Base-by-base conservation (phyloP, 1,284 basidiomycete species). In the Fomes fomentarius region DNA sequence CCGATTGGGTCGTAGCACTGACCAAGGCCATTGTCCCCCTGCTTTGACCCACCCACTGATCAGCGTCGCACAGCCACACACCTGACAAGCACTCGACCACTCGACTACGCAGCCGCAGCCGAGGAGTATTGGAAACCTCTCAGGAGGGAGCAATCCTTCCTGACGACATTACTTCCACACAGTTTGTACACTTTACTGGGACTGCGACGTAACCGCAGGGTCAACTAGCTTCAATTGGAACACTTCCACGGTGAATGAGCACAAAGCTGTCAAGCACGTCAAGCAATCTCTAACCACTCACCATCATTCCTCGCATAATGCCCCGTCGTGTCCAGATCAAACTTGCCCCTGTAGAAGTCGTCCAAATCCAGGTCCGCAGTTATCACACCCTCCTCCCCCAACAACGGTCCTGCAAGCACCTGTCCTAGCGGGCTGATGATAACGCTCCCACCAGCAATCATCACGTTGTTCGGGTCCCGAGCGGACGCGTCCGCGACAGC, bases 271-370 rank as follows among this genome's bases (percentile, higher is more conserved):
- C 7, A n/a, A n/a, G 5, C 3, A 30, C 1, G 28, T 19, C 30
- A n/a, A 11, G n/a, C n/a, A n/a, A n/a, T n/a, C 6, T n/a, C 21
- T 8, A 38, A 24, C 38, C 34, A 66, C 82, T 63, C 63, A 85
- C 83, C 69, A 67, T 89, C 86, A 34, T 81, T 76, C 54, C 89
- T 68, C 1, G 84, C 77, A 68, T 91, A 90, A 69, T 89, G 86
- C 15, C 89, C 89, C 0, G 80, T 78, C 3, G 80, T 76, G 66
- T 91, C 89, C 52, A 91, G 70, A 66, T 91, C 89, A 63, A 89
- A 85, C 69, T 88, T 89, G 25, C 86, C 87, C 43, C 87, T 74
- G 4, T 81, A 58, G 46, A 84, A 72, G 53, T 85, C 80, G 54
- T 83, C 77, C 54, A 87, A 64, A 66, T 89, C 83, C 50, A 91